Conservation (phyloP, 257 asterid species). For the Penstemon eatonii region DNA sequence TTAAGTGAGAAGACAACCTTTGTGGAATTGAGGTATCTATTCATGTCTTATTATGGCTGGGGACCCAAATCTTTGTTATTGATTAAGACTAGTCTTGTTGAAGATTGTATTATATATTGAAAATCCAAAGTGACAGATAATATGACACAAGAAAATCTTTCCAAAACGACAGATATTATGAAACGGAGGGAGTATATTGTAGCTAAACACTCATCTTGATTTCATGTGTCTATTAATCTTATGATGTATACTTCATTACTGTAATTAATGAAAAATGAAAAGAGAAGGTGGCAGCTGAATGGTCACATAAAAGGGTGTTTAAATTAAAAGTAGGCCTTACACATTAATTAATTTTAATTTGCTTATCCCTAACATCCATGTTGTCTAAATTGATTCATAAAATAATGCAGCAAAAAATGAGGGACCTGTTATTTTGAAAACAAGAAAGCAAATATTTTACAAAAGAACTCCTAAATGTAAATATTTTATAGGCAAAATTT, state of each 20-base stretch:
- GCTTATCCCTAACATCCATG: slow-evolving; percentile 11
- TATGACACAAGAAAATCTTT: too few species aligned
- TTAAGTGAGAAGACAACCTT: slow-evolving; percentile 13
- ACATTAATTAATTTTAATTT: slow-evolving; percentile 33
- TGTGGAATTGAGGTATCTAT: slow-evolving; percentile 40
- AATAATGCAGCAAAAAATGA: slow-evolving; percentile 14
- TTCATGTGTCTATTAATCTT: too few species aligned
- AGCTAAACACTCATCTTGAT: too few species aligned
- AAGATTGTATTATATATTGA: too few species aligned
- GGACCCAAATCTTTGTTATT: slow-evolving; percentile 37
- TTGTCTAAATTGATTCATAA: background rate
- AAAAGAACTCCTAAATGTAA: too few species aligned
- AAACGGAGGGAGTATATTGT: too few species aligned
- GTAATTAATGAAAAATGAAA: slow-evolving; percentile 18
- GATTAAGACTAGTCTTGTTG: slow-evolving; percentile 1
- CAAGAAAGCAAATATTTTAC: background rate
- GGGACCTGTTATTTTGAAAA: slow-evolving; percentile 9
- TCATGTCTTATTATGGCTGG: slow-evolving; percentile 22
- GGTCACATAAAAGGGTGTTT: slow-evolving; percentile 21
- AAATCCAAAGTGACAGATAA: too few species aligned
- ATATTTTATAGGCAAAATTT: too few species aligned
- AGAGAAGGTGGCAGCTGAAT: slow-evolving; percentile 27
- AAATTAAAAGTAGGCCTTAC: slow-evolving; percentile 14
- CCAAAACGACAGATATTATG: too few species aligned
- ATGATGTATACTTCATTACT: background rate